phyloP scores from a whole-genome alignment of 2,329 filamentous ascomycete species.

The Botrytis fragariae region DNA sequence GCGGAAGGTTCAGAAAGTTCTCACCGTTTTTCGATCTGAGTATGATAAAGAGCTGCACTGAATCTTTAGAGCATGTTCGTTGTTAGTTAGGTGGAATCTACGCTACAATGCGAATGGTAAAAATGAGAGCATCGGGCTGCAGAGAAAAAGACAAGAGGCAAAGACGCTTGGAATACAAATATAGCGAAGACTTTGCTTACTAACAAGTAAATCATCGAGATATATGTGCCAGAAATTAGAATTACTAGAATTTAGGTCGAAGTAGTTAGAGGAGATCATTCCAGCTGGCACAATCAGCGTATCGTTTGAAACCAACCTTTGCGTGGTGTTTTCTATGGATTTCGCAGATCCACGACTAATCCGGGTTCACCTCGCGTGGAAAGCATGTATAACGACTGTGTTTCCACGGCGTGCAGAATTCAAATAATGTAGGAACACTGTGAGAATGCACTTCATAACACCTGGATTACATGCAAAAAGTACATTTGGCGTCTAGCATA shows the following conservation, averaged over 20 bases:
- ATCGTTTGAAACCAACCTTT: neutral
- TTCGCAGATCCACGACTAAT: no score
- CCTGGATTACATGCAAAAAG: accelerated
- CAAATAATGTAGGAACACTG: accelerated
- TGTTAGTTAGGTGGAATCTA: no score
- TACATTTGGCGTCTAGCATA: neutral
- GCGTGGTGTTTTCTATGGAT: neutral
- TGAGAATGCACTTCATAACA: neutral
- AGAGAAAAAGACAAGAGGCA: no score
- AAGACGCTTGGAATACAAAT: neutral
- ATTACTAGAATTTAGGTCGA: neutral
- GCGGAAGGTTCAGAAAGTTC: neutral
- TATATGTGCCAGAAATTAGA: neutral
- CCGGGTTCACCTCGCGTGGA: neutral
- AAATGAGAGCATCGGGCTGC: neutral
- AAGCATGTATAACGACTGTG: neutral
- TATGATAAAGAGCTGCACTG: neutral
- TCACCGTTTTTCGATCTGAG: neutral
- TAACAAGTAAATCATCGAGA: neutral
- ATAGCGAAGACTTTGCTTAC: neutral
- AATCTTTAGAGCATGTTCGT: no score
- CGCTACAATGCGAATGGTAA: neutral
- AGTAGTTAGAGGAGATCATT: neutral
- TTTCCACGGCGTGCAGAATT: neutral
- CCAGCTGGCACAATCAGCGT: neutral